These are phyloP conservation scores for Daldinia loculata DNA, from an alignment of 495 filamentous ascomycete species.

Conservation along the genomic window DNA sequence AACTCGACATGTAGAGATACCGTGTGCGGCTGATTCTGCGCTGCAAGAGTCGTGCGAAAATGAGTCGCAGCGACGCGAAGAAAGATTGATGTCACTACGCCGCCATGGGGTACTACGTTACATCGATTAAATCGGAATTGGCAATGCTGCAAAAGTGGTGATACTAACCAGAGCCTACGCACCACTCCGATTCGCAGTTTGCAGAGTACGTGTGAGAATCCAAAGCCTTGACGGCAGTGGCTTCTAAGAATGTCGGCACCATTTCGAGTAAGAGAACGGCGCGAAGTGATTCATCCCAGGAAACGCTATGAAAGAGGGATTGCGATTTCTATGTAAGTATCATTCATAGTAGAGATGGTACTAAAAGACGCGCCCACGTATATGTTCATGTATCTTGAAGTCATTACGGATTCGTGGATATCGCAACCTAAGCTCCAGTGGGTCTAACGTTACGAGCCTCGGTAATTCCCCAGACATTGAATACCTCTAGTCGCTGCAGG, in stretches of 20 bases:
- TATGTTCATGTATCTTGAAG: neutral
- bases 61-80: constrained; percentile 68
- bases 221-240: constrained; percentile 62
- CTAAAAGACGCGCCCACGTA: neutral
- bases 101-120: constrained; percentile 76
- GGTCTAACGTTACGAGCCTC: neutral
- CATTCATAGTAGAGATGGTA: neutral
- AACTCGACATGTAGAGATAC: constrained; percentile 74
- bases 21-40: constrained; percentile 69
- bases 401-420: neutral
- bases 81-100: constrained; percentile 72
- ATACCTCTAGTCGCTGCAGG: neutral
- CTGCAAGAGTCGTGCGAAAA: constrained; percentile 69
- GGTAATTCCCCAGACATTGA: neutral
- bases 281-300: neutral
- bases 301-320: neutral
- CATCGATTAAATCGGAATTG: neutral
- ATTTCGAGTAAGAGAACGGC: constrained; percentile 13
- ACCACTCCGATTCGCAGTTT: constrained; percentile 71
- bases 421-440: neutral
- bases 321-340: neutral
- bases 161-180: constrained; percentile 70
- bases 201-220: constrained; percentile 69
- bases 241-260: constrained; percentile 62
- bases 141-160: neutral